Evolutionary conservation across 192 early-diverging fungal genomes (phyloP), one percentile per base, ranked within the genome.

Genomic region (Linnemannia exigua): DNA sequence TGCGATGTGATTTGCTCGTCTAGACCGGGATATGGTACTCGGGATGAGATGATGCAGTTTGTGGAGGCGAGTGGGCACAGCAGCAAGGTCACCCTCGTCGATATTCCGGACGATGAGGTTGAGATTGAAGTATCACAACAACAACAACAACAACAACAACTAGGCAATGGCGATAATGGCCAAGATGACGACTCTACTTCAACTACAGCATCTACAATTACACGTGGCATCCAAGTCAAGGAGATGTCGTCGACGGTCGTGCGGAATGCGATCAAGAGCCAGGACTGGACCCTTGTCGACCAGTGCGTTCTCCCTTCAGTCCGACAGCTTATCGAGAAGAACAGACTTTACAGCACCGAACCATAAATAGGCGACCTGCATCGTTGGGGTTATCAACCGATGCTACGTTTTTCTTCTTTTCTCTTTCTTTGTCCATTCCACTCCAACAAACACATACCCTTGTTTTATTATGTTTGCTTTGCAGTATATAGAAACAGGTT

Each of bases 1-100:
- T 84, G 74, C 54, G 47, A 83, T 58, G 63, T 91, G 31, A 89
- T 92, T 50, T 91, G 89, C 38, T 90, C 92, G 1, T 87, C 91
- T 25, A 71, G 92, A 46, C 81, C 86, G 7, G 87, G 88, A 8
- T 79, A 77, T 63, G 88, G 80, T 7, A 77, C 67, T 35, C 84
- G 84, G 1, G 84, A 86, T 7, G 84, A 86, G 70, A 86, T 86
- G 84, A 76, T 86, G 78, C 69, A 63, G 31, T 86, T 86, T 80
- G 84, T 86, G 14, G 46, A 76, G 35, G 67, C 74, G 38, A 86
- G 84, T 73, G 84, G 84, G 25, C 75, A 86, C 47, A 71, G 36
- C 3, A 51, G 73, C 3, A 86, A 86, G 28, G 84, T 86, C 50
- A 80, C 78, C 20, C n/a, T 86, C n/a, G 79, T 86, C 14, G 84